A percentile compares a stretch with the other conserved stretches of the same genome.
These are phyloP conservation scores for Clonostachys solani DNA, from an alignment of 2,329 filamentous ascomycete species.

Conservation along the genomic window DNA sequence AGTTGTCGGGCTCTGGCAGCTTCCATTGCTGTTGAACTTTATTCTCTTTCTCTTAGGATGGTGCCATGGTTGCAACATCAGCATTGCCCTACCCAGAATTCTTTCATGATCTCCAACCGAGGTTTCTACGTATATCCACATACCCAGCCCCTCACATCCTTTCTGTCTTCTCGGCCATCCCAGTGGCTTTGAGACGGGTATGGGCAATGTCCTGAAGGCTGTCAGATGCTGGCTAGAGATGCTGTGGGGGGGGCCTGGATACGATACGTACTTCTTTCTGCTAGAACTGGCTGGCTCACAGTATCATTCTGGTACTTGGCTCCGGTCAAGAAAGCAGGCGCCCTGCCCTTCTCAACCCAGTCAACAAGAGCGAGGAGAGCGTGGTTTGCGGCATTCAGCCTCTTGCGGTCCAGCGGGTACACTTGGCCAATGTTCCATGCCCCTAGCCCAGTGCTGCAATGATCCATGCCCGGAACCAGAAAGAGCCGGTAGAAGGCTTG, in stretches of 20 bases:
- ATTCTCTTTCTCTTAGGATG: too few species aligned
- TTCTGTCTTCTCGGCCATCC: neutral
- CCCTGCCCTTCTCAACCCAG: slow-evolving; percentile 37
- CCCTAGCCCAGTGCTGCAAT: slow-evolving; percentile 41
- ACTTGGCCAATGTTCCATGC: slow-evolving; percentile 12
- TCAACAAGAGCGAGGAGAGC: slow-evolving; percentile 26
- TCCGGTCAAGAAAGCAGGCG: slow-evolving; percentile 15
- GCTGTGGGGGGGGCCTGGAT: too few species aligned
- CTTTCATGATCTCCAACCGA: too few species aligned
- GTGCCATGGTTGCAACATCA: too few species aligned
- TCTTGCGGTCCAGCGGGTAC: neutral
- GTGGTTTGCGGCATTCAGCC: slow-evolving; percentile 27
- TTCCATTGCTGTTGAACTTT: too few species aligned
- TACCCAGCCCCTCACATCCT: neutral
- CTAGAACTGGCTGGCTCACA: neutral
- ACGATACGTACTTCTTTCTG: neutral
- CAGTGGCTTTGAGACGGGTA: neutral
- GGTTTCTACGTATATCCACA: neutral
- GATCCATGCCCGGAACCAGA: slow-evolving; percentile 43
- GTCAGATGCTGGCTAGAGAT: neutral
- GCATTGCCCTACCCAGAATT: too few species aligned
- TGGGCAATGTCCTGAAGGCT: neutral
- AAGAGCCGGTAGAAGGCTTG: slow-evolving; percentile 45
- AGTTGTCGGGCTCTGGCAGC: too few species aligned
- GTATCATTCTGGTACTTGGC: neutral